Conservation (phyloP, 73 alveolate species). For the Diophrys appendiculata region DNA sequence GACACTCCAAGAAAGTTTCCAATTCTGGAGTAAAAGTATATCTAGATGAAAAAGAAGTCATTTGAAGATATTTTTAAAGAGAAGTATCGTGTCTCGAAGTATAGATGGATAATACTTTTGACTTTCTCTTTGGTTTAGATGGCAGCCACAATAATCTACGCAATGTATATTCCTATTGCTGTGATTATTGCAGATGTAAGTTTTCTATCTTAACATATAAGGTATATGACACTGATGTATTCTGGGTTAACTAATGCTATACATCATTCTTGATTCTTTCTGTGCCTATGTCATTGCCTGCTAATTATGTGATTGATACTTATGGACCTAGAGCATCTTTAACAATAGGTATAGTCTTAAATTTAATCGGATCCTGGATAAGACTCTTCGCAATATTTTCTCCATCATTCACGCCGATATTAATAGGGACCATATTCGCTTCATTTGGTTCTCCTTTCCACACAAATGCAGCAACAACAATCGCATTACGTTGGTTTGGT, state of each 20-base stretch:
- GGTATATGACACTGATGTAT: slow-evolving; percentile 3
- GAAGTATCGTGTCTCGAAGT: neutral
- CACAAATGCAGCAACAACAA: slow-evolving; percentile 2
- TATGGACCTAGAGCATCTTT: slow-evolving; percentile 1
- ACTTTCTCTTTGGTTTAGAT: neutral
- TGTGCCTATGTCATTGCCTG: slow-evolving; percentile 8
- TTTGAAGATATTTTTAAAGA: neutral
- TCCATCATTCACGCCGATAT: neutral
- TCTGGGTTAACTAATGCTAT: slow-evolving; percentile 7
- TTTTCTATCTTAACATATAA: neutral
- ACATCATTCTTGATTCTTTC: neutral
- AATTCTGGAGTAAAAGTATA: neutral
- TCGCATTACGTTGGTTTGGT: slow-evolving; percentile 4
- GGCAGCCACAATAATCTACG: neutral
- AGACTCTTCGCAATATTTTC: neutral
- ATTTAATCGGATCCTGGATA: slow-evolving; percentile 6
- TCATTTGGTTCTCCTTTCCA: slow-evolving; percentile 2
- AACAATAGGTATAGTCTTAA: neutral
- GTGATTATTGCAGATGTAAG: neutral
- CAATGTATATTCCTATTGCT: neutral
- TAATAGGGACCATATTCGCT: neutral
- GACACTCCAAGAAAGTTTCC: neutral
- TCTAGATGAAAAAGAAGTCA: neutral
- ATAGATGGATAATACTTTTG: neutral
- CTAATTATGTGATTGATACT: slow-evolving; percentile 14